Evolutionary conservation across 2,329 filamentous ascomycete genomes (phyloP).

Genomic region (Penicillium sp.): DNA sequence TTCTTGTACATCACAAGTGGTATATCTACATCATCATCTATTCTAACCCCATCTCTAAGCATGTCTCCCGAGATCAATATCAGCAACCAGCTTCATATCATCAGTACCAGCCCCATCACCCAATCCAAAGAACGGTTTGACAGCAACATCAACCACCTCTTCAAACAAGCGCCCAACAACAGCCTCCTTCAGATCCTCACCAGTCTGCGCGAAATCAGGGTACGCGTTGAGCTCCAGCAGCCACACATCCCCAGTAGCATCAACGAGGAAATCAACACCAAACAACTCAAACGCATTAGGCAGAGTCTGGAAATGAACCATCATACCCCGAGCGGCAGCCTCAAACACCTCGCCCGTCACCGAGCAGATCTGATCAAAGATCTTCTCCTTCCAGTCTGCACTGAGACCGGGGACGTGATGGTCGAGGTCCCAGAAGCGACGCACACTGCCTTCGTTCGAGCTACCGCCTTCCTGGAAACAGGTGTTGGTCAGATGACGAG

Average conservation of each 20-base stretch:
- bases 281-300: conserved; percentile 90
- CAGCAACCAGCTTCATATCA: conserved; percentile 41
- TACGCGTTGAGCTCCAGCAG: conserved; percentile 93
- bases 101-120: conserved; percentile 24
- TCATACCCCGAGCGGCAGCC: conserved; percentile 79
- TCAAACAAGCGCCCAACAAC: conserved; percentile 76
- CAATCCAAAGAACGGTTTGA: conserved; percentile 66
- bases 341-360: conserved; percentile 79
- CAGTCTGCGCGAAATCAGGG: conserved; percentile 93
- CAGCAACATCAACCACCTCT: conserved; percentile 66
- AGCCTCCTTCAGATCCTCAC: conserved; percentile 63
- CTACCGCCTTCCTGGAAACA: conserved; percentile 71
- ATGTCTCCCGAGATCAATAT: conserved; percentile 44
- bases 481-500: conserved; percentile 88
- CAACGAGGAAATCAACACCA: conserved; percentile 86
- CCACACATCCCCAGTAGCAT: conserved; percentile 63
- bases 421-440: conserved; percentile 71
- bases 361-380: conserved; percentile 72
- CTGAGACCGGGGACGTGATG: conserved; percentile 34
- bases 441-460: conserved; percentile 64
- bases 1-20: conserved; percentile 10
- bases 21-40: conserved; percentile 4
- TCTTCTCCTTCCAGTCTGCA: conserved; percentile 53
- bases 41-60: conserved; percentile 15
- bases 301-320: conserved; percentile 86